phyloP scores from a whole-genome alignment of 2,329 filamentous ascomycete species.

The Coniochaeta pulveracea region DNA sequence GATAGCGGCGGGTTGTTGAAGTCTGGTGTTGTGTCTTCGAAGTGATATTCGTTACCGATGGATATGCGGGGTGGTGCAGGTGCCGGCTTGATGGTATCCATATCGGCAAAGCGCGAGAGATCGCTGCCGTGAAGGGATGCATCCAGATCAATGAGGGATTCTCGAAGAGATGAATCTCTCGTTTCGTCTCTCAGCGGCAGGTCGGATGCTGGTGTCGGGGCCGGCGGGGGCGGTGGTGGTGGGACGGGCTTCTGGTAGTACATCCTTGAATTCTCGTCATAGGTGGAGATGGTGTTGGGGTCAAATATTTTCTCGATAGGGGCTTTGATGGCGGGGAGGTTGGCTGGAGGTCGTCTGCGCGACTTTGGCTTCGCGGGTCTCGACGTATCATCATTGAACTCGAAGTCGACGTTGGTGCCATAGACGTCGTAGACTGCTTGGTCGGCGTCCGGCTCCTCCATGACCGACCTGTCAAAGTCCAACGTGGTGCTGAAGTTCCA shows the following conservation, averaged over 20 bases:
- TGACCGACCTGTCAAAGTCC: conserved; percentile 49
- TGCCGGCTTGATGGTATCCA: conserved; percentile 47
- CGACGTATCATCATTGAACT: conserved; percentile 33
- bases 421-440: conserved; percentile 48
- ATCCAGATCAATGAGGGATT: conserved; percentile 55
- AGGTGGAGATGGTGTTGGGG: conserved; percentile 52
- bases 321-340: conserved; percentile 44
- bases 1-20: conserved; percentile 41
- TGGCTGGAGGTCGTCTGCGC: conserved; percentile 44
- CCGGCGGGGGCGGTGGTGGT: conserved; percentile 39
- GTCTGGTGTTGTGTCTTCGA: conserved; percentile 28
- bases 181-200: conserved; percentile 49
- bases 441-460: conserved; percentile 38
- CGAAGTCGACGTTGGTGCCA: conserved; percentile 45
- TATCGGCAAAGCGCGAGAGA: conserved; percentile 46
- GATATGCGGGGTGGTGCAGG: conserved; percentile 31
- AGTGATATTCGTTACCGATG: conserved; percentile 39
- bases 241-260: conserved; percentile 41
- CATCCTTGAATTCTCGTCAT: conserved; percentile 49
- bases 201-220: conserved; percentile 39
- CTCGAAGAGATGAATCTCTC: conserved; percentile 38
- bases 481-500: conserved; percentile 59
- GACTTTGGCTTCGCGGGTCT: conserved; percentile 40
- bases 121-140: conserved; percentile 44
- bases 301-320: conserved; percentile 56